Evolutionary conservation across 768 basidiomycete genomes (phyloP).

Genomic region (Russula foetens): DNA sequence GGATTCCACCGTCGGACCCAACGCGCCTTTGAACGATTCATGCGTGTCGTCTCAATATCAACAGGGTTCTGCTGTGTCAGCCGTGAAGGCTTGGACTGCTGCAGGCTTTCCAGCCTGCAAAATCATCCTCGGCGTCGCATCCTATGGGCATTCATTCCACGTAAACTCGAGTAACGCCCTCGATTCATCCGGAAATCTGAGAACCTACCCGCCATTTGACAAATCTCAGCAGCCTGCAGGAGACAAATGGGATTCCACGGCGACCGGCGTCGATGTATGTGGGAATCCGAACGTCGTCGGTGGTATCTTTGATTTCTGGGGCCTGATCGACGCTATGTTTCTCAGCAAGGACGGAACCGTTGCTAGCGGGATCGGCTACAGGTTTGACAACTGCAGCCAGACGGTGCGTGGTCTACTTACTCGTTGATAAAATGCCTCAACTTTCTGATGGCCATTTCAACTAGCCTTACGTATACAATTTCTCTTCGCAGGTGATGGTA

Average conservation of each 20-base stretch:
- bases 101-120: constrained; percentile 28
- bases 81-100: constrained; percentile 8
- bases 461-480: constrained; percentile 64
- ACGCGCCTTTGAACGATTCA: constrained; percentile 17
- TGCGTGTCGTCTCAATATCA: background rate
- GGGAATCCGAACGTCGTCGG: constrained; percentile 25
- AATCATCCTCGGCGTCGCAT: constrained; percentile 78
- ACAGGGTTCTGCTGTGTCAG: constrained; percentile 11
- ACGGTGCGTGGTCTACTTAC: constrained; percentile 41
- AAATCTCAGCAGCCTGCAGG: no score
- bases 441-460: background rate
- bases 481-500: constrained; percentile 44
- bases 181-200: constrained; percentile 28
- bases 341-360: constrained; percentile 6
- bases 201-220: no score
- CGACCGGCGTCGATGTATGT: constrained; percentile 26
- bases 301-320: constrained; percentile 19
- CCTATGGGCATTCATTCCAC: constrained; percentile 73
- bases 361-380: constrained; percentile 37
- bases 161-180: constrained; percentile 35
- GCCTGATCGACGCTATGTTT: constrained; percentile 10
- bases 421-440: background rate
- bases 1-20: constrained; percentile 5
- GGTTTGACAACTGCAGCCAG: constrained; percentile 61
- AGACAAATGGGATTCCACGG: constrained; percentile 24